Conservation (phyloP, 2,329 filamentous ascomycete genomes). For the Myriosclerotinia scirpicola region DNA sequence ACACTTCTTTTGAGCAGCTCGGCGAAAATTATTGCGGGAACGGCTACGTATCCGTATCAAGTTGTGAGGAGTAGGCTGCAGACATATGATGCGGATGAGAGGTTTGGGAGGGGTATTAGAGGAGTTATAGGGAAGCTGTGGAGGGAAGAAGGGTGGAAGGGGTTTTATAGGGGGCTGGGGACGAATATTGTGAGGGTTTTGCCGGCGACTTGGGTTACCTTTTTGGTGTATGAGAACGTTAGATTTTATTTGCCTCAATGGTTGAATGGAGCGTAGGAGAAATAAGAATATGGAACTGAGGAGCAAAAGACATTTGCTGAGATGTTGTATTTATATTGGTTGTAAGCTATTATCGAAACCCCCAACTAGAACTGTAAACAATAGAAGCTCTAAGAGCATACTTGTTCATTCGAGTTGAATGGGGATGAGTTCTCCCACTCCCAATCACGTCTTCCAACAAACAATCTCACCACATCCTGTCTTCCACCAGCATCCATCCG, state of each 20-base stretch:
- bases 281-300: not conserved
- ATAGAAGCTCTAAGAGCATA: not conserved
- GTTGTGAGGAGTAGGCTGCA: constrained; percentile 86
- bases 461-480: constrained; percentile 21
- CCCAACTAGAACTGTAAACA: not conserved
- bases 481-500: constrained; percentile 21
- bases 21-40: constrained; percentile 86
- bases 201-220: constrained; percentile 94
- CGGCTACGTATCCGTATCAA: constrained; percentile 91
- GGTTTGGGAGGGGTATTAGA: constrained; percentile 67
- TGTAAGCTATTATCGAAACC: not conserved
- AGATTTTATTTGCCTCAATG: constrained; percentile 64
- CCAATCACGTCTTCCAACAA: constrained; percentile 19
- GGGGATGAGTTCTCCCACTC: not conserved
- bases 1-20: constrained; percentile 77
- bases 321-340: not conserved
- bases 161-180: constrained; percentile 89
- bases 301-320: too few relatives aligned
- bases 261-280: not conserved
- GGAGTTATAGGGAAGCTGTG: constrained; percentile 76
- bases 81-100: constrained; percentile 76
- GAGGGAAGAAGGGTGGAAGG: constrained; percentile 72
- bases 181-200: constrained; percentile 89
- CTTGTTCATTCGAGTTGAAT: not conserved
- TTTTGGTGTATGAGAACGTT: constrained; percentile 94